Percentiles rank a stretch among this genome's conserved stretches.
Conservation (phyloP, 306 rosid species). For the Trifolium subterraneum region DNA sequence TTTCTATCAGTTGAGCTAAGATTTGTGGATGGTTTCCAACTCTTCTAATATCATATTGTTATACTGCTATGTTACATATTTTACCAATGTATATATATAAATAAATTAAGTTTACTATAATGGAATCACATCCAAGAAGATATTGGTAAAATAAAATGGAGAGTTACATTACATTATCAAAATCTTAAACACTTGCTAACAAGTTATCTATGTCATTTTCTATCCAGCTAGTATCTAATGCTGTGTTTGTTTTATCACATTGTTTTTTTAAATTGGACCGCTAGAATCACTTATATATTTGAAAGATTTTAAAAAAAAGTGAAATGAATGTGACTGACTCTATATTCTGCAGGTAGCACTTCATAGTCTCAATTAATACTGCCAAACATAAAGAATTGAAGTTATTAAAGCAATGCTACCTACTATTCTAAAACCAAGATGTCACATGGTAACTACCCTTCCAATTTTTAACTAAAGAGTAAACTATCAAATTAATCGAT, state of each 20-base stretch:
- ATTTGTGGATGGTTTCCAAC: too few relatives aligned
- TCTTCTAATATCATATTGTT: too few relatives aligned
- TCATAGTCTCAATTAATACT: constrained; percentile 13
- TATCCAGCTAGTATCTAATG: not conserved
- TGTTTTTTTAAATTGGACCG: not conserved
- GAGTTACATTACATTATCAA: too few relatives aligned
- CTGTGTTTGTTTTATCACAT: not conserved
- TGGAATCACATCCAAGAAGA: not conserved
- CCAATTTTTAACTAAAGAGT: not conserved
- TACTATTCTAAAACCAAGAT: constrained; percentile 39
- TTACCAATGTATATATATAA: not conserved
- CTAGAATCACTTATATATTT: not conserved
- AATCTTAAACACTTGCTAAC: too few relatives aligned
- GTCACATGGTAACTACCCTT: constrained; percentile 27
- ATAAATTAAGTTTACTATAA: not conserved
- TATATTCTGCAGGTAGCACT: constrained; percentile 19
- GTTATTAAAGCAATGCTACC: constrained; percentile 46
- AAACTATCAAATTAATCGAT: not conserved
- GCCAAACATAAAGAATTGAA: constrained; percentile 31
- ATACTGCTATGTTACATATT: not conserved
- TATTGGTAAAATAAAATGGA: too few relatives aligned
- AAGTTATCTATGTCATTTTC: too few relatives aligned
- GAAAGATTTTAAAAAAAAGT: not conserved
- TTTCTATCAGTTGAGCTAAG: too few relatives aligned
- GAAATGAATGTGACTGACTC: not conserved